phyloP scores from a whole-genome alignment of 2,329 filamentous ascomycete species.

The Moelleriella libera region DNA sequence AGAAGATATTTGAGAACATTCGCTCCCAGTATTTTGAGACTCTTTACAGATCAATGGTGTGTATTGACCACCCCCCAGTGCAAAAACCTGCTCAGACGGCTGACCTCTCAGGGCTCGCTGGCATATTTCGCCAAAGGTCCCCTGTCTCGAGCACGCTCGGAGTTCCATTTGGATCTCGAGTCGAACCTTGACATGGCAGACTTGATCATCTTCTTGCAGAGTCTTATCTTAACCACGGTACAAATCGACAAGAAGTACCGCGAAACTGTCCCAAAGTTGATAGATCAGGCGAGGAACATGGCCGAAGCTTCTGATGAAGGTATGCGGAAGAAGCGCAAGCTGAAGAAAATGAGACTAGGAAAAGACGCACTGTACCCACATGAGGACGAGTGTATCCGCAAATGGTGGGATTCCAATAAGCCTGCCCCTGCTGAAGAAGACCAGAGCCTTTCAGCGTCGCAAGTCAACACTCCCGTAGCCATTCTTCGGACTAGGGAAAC shows the following conservation, averaged over 20 bases:
- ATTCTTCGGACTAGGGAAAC: conserved; percentile 62
- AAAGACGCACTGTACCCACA: conserved; percentile 54
- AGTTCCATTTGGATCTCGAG: conserved; percentile 51
- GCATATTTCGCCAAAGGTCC: conserved; percentile 79
- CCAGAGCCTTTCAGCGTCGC: conserved; percentile 29
- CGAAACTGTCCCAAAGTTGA: conserved; percentile 51
- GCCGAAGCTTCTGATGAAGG: conserved; percentile 40
- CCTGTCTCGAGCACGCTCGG: conserved; percentile 57
- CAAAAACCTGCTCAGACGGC: not conserved
- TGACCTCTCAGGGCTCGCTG: conserved; percentile 45
- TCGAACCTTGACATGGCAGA: conserved; percentile 46
- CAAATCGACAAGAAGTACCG: conserved; percentile 69
- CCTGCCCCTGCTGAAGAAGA: conserved; percentile 36
- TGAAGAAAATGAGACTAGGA: conserved; percentile 52
- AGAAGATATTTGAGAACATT: conserved; percentile 43
- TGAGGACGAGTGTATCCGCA: conserved; percentile 50
- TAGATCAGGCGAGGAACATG: conserved; percentile 40
- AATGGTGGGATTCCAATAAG: conserved; percentile 55
- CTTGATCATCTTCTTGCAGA: conserved; percentile 54
- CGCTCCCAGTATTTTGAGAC: conserved; percentile 44
- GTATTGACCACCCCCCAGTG: not conserved
- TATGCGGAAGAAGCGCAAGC: conserved; percentile 32
- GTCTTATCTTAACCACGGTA: conserved; percentile 49
- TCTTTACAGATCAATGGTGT: conserved; percentile 49
- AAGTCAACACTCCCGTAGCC: conserved; percentile 48